These are phyloP conservation scores for Nicotiana attenuata DNA, from an alignment of 257 asterid genomes.

Conservation along the genomic window DNA sequence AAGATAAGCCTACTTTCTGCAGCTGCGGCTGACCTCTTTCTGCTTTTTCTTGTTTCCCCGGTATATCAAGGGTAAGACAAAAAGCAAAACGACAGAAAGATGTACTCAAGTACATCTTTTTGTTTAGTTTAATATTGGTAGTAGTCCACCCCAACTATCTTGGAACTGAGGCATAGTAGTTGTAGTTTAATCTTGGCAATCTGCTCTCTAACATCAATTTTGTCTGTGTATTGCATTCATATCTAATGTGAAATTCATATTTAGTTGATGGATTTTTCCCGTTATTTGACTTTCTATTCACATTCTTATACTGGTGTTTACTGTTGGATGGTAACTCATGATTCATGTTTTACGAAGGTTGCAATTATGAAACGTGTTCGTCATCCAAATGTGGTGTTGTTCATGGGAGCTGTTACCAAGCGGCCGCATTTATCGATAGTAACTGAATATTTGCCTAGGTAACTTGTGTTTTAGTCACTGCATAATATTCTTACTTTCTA, in stretches of 20 bases:
- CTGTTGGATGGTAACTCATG: conserved; percentile 7
- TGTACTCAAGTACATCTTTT: background rate
- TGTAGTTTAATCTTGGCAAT: background rate
- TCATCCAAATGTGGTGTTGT: conserved; percentile 93
- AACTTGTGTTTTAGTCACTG: conserved; percentile 6
- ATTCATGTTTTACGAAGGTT: conserved; percentile 43
- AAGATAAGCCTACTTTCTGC: background rate
- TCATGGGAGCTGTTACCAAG: conserved; percentile 97
- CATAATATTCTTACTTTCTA: background rate
- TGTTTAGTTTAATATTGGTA: background rate
- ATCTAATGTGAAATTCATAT: background rate
- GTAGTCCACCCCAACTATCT: background rate
- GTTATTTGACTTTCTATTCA: background rate
- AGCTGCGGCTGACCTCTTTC: background rate
- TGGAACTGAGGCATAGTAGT: background rate
- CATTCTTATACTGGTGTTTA: background rate
- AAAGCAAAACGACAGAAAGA: background rate
- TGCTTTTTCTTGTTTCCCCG: background rate
- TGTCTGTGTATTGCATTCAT: background rate
- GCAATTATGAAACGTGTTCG: conserved; percentile 98
- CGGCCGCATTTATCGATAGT: conserved; percentile 93
- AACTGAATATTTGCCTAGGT: conserved; percentile 96
- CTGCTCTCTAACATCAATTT: background rate
- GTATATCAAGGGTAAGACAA: background rate
- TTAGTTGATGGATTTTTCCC: background rate